Evolutionary conservation across 73 alveolate species (phyloP), one percentile per base, ranked within the genome.

Genomic region (Stentor roeselii): DNA sequence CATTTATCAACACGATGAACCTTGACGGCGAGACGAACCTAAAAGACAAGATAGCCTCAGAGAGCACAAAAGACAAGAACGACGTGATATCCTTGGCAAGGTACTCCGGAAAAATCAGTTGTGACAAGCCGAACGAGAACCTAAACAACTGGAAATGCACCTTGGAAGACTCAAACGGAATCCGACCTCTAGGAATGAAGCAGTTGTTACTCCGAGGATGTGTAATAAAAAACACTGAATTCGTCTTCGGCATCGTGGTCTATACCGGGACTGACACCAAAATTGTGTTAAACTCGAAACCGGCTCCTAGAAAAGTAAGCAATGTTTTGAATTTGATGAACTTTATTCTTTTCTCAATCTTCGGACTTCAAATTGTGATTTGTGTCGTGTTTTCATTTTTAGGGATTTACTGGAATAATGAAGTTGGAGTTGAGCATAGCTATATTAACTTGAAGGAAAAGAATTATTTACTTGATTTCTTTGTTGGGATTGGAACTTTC

Each of bases 231-330:
- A 98, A 96, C 86, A 98, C 99, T 3, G 95, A 95, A 35, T 95
- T 83, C 82, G 86, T 92, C 42, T 83, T 88, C 61, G 99, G 99
- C 14, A 87, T 98, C 3, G 98, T 96, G 31, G 93, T 92, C 31
- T 98, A 98, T 83, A 91, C 98, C 6, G 99, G 99, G 14, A 88
- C 90, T 61, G 98, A 98, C 86, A 89, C 99, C 4, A 98, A 98
- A 90, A 96, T 98, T 59, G 93, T 95, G 98, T 93, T 89, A 90
- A 98, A 98, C 86, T 94, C 97, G 1, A 97, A 96, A 91, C 94
- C 94, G 42, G 96, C 97, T 0, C 96, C 97, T 39, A 84, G 93
- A 59, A 98, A 98, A 87, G 89, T 93, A 75, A 89, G 98, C 35
- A 95, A 93, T 75, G 89, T 95, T 4, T 84, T 84, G 59, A 59